Base-by-base conservation (phyloP, 352 stramenopile species). In the Vaucheria bursata region DNA sequence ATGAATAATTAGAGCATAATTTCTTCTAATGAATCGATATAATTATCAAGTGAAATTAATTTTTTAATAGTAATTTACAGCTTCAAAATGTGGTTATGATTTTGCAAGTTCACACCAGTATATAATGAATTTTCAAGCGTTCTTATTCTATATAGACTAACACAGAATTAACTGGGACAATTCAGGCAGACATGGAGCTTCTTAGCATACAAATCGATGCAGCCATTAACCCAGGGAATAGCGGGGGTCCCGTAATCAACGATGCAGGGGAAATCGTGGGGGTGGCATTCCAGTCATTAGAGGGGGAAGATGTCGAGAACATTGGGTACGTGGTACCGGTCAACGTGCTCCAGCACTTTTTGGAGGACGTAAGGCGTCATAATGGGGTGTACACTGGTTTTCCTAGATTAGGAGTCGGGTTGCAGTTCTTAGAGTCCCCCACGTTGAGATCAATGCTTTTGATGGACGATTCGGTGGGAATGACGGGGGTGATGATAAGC, bases 181-280 rank as follows among this genome's bases (percentile, higher is more conserved):
- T 7, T 31, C 75, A 82, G 52, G 85, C 85, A 2, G 78, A 83
- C 70, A 65, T 78, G 8, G 74, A 86, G 49, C 82, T 89, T 4
- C 72, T 89, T 35, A 75, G 81, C 79, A 95, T 97, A 72, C 92
- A 97, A 84, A 96, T 94, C 45, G 92, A 97, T 85, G 92, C 92
- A 0, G 92, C 92, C 37, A 96, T 97, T 77, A 97, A 97, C 84
- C 86, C 89, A n/a, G 92, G 92, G 37, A 96, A 96, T 83, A 94
- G 88, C 78, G 92, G 92, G 34, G 92, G 92, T 0, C 88, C 91
- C 35, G 89, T 95, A 53, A 87, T 95, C 59, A 94, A 79, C 69
- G 70, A 75, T 52, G 67, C 71, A 72, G 69, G 69, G 25, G 70
- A 81, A 36, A 72, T 85, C 4, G 79, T 85, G 2, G 79, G 79